A percentile compares a stretch with the other conserved stretches of the same genome.
These are phyloP conservation scores for Hibiscus tridactylites DNA, from an alignment of 345 rosid genomes.

Conservation along the genomic window DNA sequence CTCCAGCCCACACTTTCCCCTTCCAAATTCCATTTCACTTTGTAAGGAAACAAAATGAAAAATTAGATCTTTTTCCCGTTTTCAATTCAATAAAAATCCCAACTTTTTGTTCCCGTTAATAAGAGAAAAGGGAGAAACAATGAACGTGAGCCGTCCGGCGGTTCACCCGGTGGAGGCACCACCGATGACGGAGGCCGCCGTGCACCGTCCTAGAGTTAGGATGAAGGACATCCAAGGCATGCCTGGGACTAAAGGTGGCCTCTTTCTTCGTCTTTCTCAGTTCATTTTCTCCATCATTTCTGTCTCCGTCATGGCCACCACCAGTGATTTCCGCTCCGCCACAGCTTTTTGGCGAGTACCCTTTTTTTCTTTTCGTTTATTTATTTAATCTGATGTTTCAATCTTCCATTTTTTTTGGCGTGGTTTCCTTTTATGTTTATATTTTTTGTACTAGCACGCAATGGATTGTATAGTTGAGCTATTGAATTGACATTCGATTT, in stretches of 20 bases:
- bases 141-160: conserved; percentile 57
- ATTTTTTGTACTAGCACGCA: background rate
- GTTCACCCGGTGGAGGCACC: conserved; percentile 78
- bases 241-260: conserved; percentile 82
- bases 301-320: conserved; percentile 60
- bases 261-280: conserved; percentile 54
- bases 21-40: background rate
- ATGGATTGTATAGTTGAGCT: background rate
- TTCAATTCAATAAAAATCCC: background rate
- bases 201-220: conserved; percentile 38
- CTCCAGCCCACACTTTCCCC: background rate
- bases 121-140: conserved; percentile 1
- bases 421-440: background rate
- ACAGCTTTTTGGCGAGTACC: conserved; percentile 55
- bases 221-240: conserved; percentile 77
- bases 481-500: background rate
- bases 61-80: background rate
- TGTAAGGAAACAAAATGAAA: background rate
- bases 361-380: background rate
- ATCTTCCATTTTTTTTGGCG: background rate
- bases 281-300: conserved; percentile 47
- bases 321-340: conserved; percentile 55
- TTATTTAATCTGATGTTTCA: background rate
- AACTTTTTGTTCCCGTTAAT: background rate
- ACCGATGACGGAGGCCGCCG: conserved; percentile 39